Evolutionary conservation across 2,329 filamentous ascomycete genomes (phyloP), one percentile per base, ranked within the genome.

Genomic region (Colletotrichum melonis): DNA sequence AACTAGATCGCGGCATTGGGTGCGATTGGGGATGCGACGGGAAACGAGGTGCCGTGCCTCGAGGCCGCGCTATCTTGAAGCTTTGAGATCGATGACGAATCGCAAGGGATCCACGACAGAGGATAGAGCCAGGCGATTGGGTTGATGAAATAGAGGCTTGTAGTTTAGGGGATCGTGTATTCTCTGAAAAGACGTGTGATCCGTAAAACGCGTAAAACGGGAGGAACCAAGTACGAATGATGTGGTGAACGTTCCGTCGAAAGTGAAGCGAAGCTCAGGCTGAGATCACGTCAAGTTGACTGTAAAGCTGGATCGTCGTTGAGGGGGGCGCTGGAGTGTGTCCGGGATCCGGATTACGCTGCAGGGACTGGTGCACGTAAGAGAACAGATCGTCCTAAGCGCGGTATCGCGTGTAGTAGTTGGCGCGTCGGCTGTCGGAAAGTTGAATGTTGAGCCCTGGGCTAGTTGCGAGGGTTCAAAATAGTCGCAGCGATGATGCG

Each of bases 1-100:
- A 85, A 79, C 86, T 87, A 66, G 82, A 82, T 74, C 85, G 84
- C 78, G 84, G 82, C 86, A 87, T 87, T 74, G 52, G 2, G 35
- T 2, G 68, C 68, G 68, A 67, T 54, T 24, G 38, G 24, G 19
- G 16, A 67, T 35, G 71, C 67, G 67, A 62, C 38, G 55, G 65
- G 4, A 3, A 59, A 22, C 67, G 59, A 69, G 70, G 70, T 65
- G 70, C 67, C 54, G 66, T 64, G 32, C 35, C 59, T 65, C 60
- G 59, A 38, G 28, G 54, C 66, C 59, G 66, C 42, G 56, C 60
- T 73, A 70, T 35, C 19, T 46, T 49, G 55, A 22, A 42, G 63
- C 5, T 57, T n/a, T 16, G 54, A 38, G 22, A n/a, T 58, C 3
- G 67, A 32, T n/a, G 46, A 19, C 24, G 35, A 55, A 57, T 8